Conservation (phyloP, 2,329 filamentous ascomycete species). For the Claviceps humidiphila region DNA sequence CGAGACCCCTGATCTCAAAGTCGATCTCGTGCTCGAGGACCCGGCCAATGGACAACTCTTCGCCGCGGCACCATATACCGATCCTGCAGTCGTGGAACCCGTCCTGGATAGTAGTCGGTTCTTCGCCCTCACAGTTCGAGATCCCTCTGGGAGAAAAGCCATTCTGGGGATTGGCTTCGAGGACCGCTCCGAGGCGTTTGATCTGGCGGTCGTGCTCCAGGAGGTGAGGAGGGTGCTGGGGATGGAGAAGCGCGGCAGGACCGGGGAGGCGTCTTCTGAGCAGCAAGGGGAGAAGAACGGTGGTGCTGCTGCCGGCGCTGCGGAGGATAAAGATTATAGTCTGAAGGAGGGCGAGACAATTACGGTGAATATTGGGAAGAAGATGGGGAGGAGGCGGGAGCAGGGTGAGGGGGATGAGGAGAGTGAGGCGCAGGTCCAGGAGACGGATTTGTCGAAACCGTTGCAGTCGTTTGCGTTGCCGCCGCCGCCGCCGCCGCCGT, state of each 20-base stretch:
- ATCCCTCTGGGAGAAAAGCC: conserved; percentile 62
- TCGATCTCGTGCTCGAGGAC: conserved; percentile 71
- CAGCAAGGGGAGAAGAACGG: conserved; percentile 20
- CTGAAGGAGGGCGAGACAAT: conserved; percentile 86
- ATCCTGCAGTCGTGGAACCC: conserved; percentile 54
- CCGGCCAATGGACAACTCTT: conserved; percentile 60
- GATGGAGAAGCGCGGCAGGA: conserved; percentile 30
- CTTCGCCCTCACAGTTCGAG: conserved; percentile 71
- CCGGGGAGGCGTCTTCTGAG: conserved; percentile 21
- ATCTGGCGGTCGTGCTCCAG: conserved; percentile 69
- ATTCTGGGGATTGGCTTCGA: conserved; percentile 77
- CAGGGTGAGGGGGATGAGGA: neutral
- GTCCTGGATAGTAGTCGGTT: conserved; percentile 70
- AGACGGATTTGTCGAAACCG: conserved; percentile 15
- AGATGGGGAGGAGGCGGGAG: conserved; percentile 36
- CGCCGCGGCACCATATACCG: conserved; percentile 68
- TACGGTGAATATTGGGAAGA: conserved; percentile 58
- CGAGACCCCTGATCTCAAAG: conserved; percentile 41
- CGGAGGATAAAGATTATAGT: conserved; percentile 52
- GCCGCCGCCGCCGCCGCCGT: conserved; percentile 50
- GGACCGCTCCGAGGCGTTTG: conserved; percentile 73
- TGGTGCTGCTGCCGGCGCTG: neutral
- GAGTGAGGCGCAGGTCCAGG: neutral
- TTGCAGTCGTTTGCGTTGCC: conserved; percentile 56
- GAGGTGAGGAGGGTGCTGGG: conserved; percentile 61